Conservation (phyloP, 139 green algal species). For the Chlorella sorokiniana region DNA sequence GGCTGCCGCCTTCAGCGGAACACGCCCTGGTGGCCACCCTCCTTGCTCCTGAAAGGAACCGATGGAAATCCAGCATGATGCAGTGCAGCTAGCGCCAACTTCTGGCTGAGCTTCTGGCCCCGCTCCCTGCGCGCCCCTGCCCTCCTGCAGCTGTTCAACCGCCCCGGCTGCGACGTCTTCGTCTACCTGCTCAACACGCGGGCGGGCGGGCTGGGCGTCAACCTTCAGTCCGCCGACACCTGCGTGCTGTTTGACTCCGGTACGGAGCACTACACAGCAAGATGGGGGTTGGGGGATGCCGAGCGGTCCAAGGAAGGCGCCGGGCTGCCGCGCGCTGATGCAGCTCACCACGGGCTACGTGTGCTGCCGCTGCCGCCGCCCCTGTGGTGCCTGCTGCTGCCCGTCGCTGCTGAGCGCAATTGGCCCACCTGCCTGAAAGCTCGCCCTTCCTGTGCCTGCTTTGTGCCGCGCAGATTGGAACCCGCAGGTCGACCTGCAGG, state of each 20-base stretch:
- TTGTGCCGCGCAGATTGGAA: constrained; percentile 79
- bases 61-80: not conserved
- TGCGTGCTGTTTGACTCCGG: constrained; percentile 62
- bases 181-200: constrained; percentile 92
- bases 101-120: too few relatives aligned
- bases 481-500: constrained; percentile 78
- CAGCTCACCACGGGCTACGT: too few relatives aligned
- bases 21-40: too few relatives aligned
- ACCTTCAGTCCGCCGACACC: constrained; percentile 93
- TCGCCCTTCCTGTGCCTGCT: not conserved
- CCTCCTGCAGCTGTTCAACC: constrained; percentile 71
- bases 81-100: not conserved
- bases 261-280: too few relatives aligned
- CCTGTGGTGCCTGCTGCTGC: not conserved
- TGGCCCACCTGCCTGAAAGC: not conserved
- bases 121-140: not conserved
- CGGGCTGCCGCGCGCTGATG: too few relatives aligned
- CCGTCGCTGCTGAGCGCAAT: not conserved
- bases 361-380: too few relatives aligned
- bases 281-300: too few relatives aligned
- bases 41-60: too few relatives aligned
- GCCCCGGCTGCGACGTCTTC: constrained; percentile 68
- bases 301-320: too few relatives aligned
- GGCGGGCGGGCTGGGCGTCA: constrained; percentile 91
- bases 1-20: too few relatives aligned